Evolutionary conservation across 2,329 filamentous ascomycete genomes (phyloP).

Genomic region (Corynespora cassiicola): DNA sequence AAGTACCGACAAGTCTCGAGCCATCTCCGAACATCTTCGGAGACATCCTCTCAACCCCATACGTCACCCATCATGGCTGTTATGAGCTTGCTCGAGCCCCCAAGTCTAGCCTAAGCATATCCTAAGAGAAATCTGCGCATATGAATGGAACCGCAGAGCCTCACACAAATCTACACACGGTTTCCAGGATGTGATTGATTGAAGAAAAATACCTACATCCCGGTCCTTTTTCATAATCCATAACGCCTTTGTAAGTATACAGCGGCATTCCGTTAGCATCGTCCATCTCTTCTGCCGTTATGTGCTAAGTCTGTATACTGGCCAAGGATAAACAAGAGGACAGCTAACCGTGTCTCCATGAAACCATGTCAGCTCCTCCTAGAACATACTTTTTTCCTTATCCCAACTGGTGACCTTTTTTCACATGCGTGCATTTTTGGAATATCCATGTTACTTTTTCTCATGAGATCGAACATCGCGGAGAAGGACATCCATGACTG

Average conservation of each 20-base stretch:
- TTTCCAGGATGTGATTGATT: slow-evolving; percentile 21
- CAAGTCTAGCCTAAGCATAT: too few relatives aligned
- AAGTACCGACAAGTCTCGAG: too few relatives aligned
- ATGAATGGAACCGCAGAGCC: too few relatives aligned
- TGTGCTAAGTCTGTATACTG: slow-evolving; percentile 21
- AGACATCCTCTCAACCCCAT: too few relatives aligned
- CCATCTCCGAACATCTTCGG: too few relatives aligned
- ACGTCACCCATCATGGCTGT: too few relatives aligned
- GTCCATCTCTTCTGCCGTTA: slow-evolving; percentile 18
- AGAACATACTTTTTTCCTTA: slow-evolving; percentile 30
- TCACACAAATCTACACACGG: neutral
- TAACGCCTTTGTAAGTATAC: slow-evolving; percentile 28
- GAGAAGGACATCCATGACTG: slow-evolving; percentile 33
- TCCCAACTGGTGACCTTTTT: slow-evolving; percentile 39
- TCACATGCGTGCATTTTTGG: slow-evolving; percentile 38
- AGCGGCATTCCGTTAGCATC: slow-evolving; percentile 23
- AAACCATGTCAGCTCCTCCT: slow-evolving; percentile 32
- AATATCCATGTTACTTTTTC: slow-evolving; percentile 41
- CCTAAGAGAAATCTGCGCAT: too few relatives aligned
- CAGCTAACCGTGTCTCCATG: slow-evolving; percentile 26
- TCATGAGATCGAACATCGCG: slow-evolving; percentile 30
- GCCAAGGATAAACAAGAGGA: slow-evolving; percentile 41
- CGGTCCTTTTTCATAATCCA: slow-evolving; percentile 18
- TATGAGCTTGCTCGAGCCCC: too few relatives aligned
- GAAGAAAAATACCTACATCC: slow-evolving; percentile 27